Conservation (phyloP, 1,284 basidiomycete species). For the Afroboletus lepidellus region DNA sequence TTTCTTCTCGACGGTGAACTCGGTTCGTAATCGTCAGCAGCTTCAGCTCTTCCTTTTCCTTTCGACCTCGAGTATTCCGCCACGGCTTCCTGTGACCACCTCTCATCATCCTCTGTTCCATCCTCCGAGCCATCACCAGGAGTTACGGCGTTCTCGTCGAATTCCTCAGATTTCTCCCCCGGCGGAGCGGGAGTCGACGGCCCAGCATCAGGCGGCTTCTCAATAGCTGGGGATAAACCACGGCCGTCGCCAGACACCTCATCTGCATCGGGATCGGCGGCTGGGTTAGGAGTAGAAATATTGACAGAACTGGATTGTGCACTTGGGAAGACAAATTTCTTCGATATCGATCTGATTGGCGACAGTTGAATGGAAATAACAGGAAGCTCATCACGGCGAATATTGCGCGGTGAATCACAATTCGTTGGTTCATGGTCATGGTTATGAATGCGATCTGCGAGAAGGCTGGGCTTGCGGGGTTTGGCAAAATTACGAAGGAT, state of each 20-base stretch:
- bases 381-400: slow-evolving; percentile 25
- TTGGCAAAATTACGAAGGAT: slow-evolving; percentile 26
- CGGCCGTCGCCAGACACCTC: neutral
- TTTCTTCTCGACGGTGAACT: slow-evolving; percentile 9
- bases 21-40: slow-evolving; percentile 11
- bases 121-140: slow-evolving; percentile 11
- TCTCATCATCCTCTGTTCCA: slow-evolving; percentile 23
- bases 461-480: slow-evolving; percentile 25
- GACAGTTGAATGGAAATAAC: slow-evolving; percentile 27
- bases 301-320: slow-evolving; percentile 5
- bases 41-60: slow-evolving; percentile 26
- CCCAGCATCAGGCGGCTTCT: slow-evolving; percentile 5
- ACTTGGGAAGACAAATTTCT: slow-evolving; percentile 35
- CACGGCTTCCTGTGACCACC: slow-evolving; percentile 23
- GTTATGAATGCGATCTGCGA: slow-evolving; percentile 11
- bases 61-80: slow-evolving; percentile 21
- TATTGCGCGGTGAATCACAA: slow-evolving; percentile 5
- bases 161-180: neutral
- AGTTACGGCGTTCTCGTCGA: neutral
- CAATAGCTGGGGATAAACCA: neutral
- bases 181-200: neutral
- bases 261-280: neutral
- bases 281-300: neutral
- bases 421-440: slow-evolving; percentile 4
- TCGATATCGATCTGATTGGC: slow-evolving; percentile 33